These are phyloP conservation scores for Candida maesae DNA, from an alignment of 805 yeast genomes.

Conservation along the genomic window DNA sequence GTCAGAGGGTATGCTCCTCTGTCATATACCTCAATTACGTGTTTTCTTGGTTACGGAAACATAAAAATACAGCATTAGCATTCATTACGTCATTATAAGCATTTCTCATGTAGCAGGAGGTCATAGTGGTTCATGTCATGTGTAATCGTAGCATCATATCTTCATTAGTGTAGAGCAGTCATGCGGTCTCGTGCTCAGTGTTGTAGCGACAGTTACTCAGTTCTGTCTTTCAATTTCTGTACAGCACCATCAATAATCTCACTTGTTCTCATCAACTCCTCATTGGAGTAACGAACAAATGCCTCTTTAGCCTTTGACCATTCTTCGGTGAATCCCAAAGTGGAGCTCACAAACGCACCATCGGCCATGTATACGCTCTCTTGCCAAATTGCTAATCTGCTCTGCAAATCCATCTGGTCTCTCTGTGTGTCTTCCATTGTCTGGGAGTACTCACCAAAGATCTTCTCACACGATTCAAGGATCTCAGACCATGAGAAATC, in stretches of 20 bases:
- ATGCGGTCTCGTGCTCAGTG: no score
- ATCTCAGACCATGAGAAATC: constrained; percentile 16
- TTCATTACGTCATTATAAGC: neutral
- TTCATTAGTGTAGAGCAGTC: no score
- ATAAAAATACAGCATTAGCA: neutral
- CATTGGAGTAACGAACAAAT: constrained; percentile 18
- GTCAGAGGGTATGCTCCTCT: no score
- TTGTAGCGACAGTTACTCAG: no score
- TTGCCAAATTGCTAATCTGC: constrained; percentile 26
- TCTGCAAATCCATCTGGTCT: constrained; percentile 23
- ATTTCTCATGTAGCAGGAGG: no score
- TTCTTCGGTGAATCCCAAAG: constrained; percentile 18
- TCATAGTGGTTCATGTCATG: no score
- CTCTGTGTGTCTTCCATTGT: constrained; percentile 21
- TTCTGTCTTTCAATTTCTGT: constrained; percentile 12
- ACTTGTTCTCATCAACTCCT: constrained; percentile 23
- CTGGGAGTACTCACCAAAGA: constrained; percentile 20
- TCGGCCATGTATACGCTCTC: constrained; percentile 25
- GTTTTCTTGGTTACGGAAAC: neutral
- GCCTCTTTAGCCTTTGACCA: constrained; percentile 25
- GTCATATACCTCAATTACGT: neutral
- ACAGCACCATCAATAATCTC: constrained; percentile 24
- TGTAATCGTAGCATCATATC: no score
- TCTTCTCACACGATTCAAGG: constrained; percentile 15
- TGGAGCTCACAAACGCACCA: constrained; percentile 19